Base-by-base conservation (phyloP, 2,329 filamentous ascomycete genomes). In the Colletotrichum sp. region DNA sequence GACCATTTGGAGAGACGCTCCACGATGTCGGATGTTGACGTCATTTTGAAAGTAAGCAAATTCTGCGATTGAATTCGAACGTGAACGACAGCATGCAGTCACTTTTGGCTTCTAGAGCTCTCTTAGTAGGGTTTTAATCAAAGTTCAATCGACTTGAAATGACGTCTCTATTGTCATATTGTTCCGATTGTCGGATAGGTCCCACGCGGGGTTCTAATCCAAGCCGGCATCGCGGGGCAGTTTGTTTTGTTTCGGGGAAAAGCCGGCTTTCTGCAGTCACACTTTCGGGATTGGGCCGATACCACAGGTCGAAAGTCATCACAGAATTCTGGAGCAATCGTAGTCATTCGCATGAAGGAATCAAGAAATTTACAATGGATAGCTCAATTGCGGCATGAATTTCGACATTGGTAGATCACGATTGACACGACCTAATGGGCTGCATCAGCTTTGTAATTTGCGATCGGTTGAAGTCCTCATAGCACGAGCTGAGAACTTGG, bases 1-100 rank as follows among this genome's bases (percentile, higher is more conserved):
- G 61, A 65, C 61, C 34, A 65, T 21, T 43, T 65, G 10, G 61
- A 65, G n/a, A 65, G 32, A n/a, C 61, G 61, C 16, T 65, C 9
- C 13, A 65, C 32, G 21, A 65, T 43, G 13, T 65, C 61, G 24
- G 61, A 26, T 26, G 32, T 39, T 43, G 61, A 39, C 32, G 61
- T 39, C 61, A 16, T 65, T 36, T 4, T 24, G 21, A 28, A 34
- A 7, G 1, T 39, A 0, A 3, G 21, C 24, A 7, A 24, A 30
- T 12, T n/a, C 1, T 24, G 16, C 55, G 6, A 32, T 24, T 21
- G n/a, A 48, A 21, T 13, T 21, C 1, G 43, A 48, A 48, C 6
- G 3, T 48, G 0, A 13, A 48, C 43, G 43, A 48, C 1, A 48
- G 43, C 43, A 21, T 12, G 2, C 10, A 48, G 1, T 2, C 43